Evolutionary conservation across 148 eudicot genomes (phyloP).

Genomic region (Heliosperma pusillum): DNA sequence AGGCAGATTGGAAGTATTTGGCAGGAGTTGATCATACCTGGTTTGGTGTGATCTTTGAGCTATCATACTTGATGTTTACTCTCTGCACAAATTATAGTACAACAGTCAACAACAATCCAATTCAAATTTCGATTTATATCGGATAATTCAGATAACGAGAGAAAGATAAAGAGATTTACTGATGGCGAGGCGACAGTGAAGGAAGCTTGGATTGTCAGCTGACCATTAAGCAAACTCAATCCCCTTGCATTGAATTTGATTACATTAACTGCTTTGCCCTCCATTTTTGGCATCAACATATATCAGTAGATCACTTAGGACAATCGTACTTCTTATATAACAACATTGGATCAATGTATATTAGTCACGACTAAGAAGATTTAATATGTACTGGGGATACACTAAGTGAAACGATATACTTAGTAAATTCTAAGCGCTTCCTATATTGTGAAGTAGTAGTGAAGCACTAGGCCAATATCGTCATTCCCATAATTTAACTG

Average conservation of each 20-base stretch:
- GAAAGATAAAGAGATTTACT: slow-evolving; percentile 32
- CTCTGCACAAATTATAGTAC: slow-evolving; percentile 35
- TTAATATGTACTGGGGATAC: too few relatives aligned
- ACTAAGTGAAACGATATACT: too few relatives aligned
- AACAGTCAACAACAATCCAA: neutral
- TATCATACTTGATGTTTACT: slow-evolving; percentile 51
- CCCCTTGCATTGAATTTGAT: slow-evolving; percentile 81
- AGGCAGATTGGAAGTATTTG: neutral
- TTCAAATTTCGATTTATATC: neutral
- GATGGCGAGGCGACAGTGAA: slow-evolving; percentile 61
- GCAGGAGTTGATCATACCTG: slow-evolving; percentile 35
- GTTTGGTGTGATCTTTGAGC: slow-evolving; percentile 55
- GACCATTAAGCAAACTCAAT: slow-evolving; percentile 63
- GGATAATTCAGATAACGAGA: neutral
- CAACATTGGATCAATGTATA: neutral
- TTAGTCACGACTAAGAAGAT: too few relatives aligned
- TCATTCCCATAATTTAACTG: too few relatives aligned
- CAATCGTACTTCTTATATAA: neutral
- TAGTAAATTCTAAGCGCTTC: too few relatives aligned
- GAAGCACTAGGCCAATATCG: too few relatives aligned
- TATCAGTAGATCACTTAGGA: slow-evolving; percentile 5
- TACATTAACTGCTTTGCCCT: slow-evolving; percentile 92
- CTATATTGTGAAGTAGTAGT: too few relatives aligned
- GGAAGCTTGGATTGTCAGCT: slow-evolving; percentile 67
- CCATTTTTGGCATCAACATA: slow-evolving; percentile 50